phyloP scores from a whole-genome alignment of 1,284 basidiomycete genomes.

The Pseudomicrostroma phylloplanum region DNA sequence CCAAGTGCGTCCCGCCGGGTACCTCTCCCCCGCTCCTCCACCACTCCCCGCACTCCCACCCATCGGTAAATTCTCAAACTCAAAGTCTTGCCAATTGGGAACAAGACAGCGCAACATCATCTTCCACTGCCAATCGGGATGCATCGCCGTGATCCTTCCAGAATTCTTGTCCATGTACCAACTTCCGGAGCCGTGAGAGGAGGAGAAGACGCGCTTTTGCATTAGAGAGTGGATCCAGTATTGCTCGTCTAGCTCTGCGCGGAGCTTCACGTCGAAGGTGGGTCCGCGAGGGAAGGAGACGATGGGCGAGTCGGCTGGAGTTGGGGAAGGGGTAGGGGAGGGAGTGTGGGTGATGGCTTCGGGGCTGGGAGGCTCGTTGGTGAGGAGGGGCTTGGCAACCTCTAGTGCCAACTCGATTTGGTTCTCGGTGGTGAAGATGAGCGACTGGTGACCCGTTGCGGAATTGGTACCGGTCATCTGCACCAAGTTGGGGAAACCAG shows the following conservation, averaged over 20 bases:
- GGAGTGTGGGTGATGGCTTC: constrained; percentile 33
- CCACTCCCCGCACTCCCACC: constrained; percentile 16
- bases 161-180: constrained; percentile 42
- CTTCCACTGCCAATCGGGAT: constrained; percentile 39
- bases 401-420: constrained; percentile 31
- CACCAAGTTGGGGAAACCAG: constrained; percentile 45
- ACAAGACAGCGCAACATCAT: constrained; percentile 27
- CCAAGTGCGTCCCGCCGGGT: constrained; percentile 11
- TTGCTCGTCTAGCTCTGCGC: constrained; percentile 42
- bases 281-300: constrained; percentile 15
- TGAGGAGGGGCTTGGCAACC: constrained; percentile 31
- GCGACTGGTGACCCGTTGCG: constrained; percentile 40
- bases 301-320: constrained; percentile 10
- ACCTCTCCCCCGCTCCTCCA: too few relatives aligned
- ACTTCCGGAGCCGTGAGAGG: constrained; percentile 21
- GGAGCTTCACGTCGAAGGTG: constrained; percentile 35
- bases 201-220: constrained; percentile 33
- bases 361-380: constrained; percentile 18
- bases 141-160: constrained; percentile 36
- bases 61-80: constrained; percentile 26
- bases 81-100: constrained; percentile 37
- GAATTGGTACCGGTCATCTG: constrained; percentile 40
- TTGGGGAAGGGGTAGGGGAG: not conserved
- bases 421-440: constrained; percentile 43
- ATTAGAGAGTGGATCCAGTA: constrained; percentile 41